A percentile compares a stretch with the other conserved stretches of the same genome.
phyloP scores from a whole-genome alignment of 2,329 filamentous ascomycete genomes.

The Sphaceloma murrayae region DNA sequence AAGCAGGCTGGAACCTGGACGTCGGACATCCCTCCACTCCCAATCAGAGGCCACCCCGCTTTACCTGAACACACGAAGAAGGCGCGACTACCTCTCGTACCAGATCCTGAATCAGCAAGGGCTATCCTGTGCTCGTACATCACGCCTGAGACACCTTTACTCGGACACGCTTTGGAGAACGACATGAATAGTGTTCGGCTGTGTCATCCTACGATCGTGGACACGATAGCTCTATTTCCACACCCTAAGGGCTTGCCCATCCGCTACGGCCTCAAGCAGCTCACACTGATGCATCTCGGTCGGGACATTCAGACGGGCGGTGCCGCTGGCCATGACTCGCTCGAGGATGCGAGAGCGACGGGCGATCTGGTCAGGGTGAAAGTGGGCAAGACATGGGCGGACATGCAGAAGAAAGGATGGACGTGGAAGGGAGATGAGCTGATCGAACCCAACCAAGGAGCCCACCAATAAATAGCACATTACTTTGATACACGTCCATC shows the following conservation, averaged over 20 bases:
- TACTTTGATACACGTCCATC: too few relatives aligned
- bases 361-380: conserved; percentile 73
- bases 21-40: conserved; percentile 15
- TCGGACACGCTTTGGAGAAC: conserved; percentile 92
- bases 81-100: conserved; percentile 55
- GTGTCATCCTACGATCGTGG: conserved; percentile 74
- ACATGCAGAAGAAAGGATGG: conserved; percentile 60
- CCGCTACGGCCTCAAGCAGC: conserved; percentile 64
- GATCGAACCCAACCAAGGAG: too few relatives aligned
- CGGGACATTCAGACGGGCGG: conserved; percentile 69
- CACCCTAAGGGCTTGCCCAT: conserved; percentile 67
- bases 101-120: conserved; percentile 65
- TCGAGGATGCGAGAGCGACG: conserved; percentile 81
- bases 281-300: conserved; percentile 61
- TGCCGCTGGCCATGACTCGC: conserved; percentile 69
- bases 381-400: conserved; percentile 60
- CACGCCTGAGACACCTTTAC: conserved; percentile 66
- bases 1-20: conserved; percentile 53
- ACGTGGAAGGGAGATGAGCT: conserved; percentile 42
- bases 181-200: conserved; percentile 80
- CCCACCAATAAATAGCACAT: too few relatives aligned
- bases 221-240: conserved; percentile 77
- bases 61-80: conserved; percentile 18
- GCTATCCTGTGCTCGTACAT: conserved; percentile 67
- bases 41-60: conserved; percentile 17